These are phyloP conservation scores for Diaporthe humulicola DNA, from an alignment of 2,329 filamentous ascomycete genomes.

Conservation along the genomic window DNA sequence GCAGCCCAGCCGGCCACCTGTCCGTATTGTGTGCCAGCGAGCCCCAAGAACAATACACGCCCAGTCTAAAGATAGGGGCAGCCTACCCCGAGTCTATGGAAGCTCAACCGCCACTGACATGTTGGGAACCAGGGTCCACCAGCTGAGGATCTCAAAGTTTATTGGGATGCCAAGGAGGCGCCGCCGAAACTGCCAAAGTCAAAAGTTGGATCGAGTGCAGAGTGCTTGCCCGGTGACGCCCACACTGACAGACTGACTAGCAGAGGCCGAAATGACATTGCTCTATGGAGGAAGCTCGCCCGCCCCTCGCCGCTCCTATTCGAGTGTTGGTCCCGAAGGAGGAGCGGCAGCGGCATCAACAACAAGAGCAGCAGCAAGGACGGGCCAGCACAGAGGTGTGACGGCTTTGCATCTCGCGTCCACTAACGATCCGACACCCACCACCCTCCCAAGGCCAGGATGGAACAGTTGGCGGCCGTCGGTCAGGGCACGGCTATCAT, in stretches of 20 bases:
- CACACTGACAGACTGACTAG: conserved; percentile 22
- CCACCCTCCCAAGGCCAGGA: conserved; percentile 22
- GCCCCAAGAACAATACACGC: neutral
- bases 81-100: conserved; percentile 16
- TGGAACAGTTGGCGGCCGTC: conserved; percentile 17
- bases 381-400: conserved; percentile 19
- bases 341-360: neutral
- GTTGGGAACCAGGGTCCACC: conserved; percentile 24
- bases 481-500: conserved; percentile 21
- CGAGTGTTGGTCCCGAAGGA: conserved; percentile 18
- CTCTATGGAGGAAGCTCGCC: conserved; percentile 10
- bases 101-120: conserved; percentile 33
- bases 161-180: conserved; percentile 30
- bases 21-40: neutral
- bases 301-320: conserved; percentile 9
- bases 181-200: conserved; percentile 31
- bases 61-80: conserved; percentile 27
- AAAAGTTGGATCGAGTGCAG: conserved; percentile 11
- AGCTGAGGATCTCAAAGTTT: conserved; percentile 5
- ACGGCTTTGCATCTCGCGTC: conserved; percentile 1
- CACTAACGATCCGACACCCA: conserved; percentile 11
- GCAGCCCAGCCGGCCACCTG: conserved; percentile 7
- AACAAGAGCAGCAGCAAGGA: neutral
- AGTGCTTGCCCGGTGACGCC: neutral
- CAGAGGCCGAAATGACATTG: conserved; percentile 21